Evolutionary conservation across 306 rosid genomes (phyloP).

Genomic region (Pueraria montana): DNA sequence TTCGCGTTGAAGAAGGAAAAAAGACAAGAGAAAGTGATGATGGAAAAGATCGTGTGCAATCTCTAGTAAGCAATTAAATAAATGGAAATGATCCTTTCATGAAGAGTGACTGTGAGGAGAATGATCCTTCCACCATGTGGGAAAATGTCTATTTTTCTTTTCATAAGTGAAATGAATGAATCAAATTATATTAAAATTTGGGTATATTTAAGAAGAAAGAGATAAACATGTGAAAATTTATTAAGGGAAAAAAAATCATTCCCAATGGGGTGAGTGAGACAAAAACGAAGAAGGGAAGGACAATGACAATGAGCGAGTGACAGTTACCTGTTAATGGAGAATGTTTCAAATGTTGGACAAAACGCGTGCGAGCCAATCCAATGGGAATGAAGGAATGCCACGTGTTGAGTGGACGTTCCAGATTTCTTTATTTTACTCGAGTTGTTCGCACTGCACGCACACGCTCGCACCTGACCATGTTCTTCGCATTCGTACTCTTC

Average conservation of each 20-base stretch:
- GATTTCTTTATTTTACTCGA: too few species aligned
- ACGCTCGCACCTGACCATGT: too few species aligned
- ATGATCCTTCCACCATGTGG: not conserved
- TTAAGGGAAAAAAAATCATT: not conserved
- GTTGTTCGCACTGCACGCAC: too few species aligned
- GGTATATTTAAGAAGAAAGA: too few species aligned
- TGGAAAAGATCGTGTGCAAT: slow-evolving; percentile 13
- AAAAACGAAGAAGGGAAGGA: not conserved
- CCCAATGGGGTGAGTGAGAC: not conserved
- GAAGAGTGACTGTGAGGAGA: not conserved
- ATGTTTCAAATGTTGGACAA: not conserved
- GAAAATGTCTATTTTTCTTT: not conserved
- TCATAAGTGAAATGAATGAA: not conserved
- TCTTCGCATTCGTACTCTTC: too few species aligned
- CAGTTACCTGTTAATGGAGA: not conserved
- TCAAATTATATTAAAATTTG: not conserved
- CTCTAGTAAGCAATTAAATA: not conserved
- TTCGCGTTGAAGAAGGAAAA: not conserved
- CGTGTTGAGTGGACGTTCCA: too few species aligned
- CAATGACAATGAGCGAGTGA: not conserved
- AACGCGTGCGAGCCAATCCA: too few species aligned
- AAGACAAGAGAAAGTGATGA: not conserved
- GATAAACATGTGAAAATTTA: too few species aligned
- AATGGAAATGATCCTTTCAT: not conserved
- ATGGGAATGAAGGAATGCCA: too few species aligned